Base-by-base conservation (phyloP, 2,329 filamentous ascomycete species). In the Colletotrichum limetticola region DNA sequence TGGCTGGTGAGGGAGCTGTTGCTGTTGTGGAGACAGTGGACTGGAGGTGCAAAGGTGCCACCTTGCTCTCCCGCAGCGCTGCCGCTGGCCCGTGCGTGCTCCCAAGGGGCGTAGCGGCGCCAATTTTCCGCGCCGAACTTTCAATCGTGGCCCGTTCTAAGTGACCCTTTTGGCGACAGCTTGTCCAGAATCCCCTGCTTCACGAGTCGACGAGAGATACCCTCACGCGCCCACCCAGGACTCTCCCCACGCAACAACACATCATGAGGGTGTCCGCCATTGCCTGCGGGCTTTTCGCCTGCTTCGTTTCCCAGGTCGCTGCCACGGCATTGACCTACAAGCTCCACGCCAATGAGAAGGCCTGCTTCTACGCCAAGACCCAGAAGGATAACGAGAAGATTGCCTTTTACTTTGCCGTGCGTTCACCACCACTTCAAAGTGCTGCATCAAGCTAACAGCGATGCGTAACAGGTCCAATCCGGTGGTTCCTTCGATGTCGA, bases 401-500 rank as follows among this genome's bases (percentile, higher is more conserved):
- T 77, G 95, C 97, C 62, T 99, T 99, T 82, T 99, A 99, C 87
- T 99, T 99, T 85, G 97, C 97, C 74, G 97, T 99, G 86, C 77
- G 93, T 85, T 22, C 14, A 22, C 5, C 26, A 58, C 24, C 19
- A n/a, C 19, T 12, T 74, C n/a, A 64, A 26, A 26, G 7, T 22
- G 19, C 42, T 49, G 42, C 26, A 24, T 9, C 9, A 4, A 5
- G n/a, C 63, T 74, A 58, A 74, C 1, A 16, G 1, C 3, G 9
- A n/a, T 56, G 12, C 22, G 5, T 62, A 55, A 55, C 75, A 98
- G 95, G 95, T 98, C 59, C 97, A 99, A 97, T 96, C 95, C 9
- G 97, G 97, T 80, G 97, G 97, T 78, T 96, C 95, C 35, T 99
- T 99, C 85, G 97, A 99, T 87, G 90, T 99, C 84, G 95, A 98